phyloP scores from a whole-genome alignment of 1,284 basidiomycete species.

The Fomitopsis schrenkii region DNA sequence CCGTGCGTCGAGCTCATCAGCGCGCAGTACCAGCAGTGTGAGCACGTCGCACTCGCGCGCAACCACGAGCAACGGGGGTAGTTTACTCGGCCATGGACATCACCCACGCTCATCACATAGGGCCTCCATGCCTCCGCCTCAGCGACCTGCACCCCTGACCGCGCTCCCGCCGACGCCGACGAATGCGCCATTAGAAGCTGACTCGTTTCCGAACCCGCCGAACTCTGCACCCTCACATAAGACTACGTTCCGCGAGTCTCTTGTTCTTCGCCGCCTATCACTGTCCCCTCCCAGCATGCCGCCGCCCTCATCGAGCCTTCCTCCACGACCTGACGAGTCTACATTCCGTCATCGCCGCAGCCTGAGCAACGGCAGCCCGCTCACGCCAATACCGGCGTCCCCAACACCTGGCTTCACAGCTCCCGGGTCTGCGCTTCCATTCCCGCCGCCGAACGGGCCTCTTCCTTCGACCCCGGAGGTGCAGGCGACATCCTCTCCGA shows the following conservation, averaged over 20 bases:
- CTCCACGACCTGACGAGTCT: constrained; percentile 58
- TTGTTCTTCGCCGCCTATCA: constrained; percentile 54
- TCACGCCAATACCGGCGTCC: constrained; percentile 43
- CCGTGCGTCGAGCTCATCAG: constrained; percentile 53
- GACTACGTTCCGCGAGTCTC: constrained; percentile 48
- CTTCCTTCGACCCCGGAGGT: constrained; percentile 26
- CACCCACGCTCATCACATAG: constrained; percentile 39
- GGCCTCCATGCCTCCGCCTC: constrained; percentile 61
- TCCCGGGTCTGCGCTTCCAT: constrained; percentile 25
- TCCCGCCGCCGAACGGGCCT: constrained; percentile 42
- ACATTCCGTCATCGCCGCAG: constrained; percentile 33
- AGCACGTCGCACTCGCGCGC: constrained; percentile 43
- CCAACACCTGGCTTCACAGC: constrained; percentile 28
- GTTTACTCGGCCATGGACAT: constrained; percentile 16
- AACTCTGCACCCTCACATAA: constrained; percentile 29
- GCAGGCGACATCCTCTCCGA: not conserved
- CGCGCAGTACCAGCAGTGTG: constrained; percentile 43
- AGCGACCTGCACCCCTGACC: constrained; percentile 60
- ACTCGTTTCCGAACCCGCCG: constrained; percentile 15
- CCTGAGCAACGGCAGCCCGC: constrained; percentile 32
- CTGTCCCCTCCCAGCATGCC: constrained; percentile 59
- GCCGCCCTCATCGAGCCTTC: constrained; percentile 44
- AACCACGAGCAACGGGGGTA: constrained; percentile 17
- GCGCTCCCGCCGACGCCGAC: constrained; percentile 65
- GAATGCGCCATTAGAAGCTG: constrained; percentile 1